These are phyloP conservation scores for Botrytis paeoniae DNA, from an alignment of 2,329 filamentous ascomycete genomes.

Conservation along the genomic window DNA sequence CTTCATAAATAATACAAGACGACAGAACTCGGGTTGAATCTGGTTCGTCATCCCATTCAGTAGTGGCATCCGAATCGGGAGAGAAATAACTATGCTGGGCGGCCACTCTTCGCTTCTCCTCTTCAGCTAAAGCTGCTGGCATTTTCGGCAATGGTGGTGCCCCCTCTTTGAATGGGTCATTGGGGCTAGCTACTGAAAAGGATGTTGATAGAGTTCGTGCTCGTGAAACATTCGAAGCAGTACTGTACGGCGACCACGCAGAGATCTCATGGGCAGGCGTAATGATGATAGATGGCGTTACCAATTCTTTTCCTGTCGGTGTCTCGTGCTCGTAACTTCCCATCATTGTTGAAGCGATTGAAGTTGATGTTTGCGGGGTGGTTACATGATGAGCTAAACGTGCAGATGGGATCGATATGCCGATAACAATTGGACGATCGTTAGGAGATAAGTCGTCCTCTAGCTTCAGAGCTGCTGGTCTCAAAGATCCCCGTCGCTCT, in stretches of 20 bases:
- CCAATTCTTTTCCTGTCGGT: conserved; percentile 27
- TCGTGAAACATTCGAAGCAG: conserved; percentile 20
- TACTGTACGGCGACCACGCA: conserved; percentile 35
- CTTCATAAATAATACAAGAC: conserved; percentile 67
- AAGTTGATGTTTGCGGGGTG: conserved; percentile 47
- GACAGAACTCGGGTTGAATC: conserved; percentile 31
- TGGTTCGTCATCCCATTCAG: conserved; percentile 34
- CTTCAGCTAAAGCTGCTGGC: conserved; percentile 40
- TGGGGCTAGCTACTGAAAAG: conserved; percentile 55
- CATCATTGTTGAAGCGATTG: conserved; percentile 31
- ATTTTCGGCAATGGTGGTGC: conserved; percentile 61
- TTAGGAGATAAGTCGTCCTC: conserved; percentile 59
- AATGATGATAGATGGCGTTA: conserved; percentile 51
- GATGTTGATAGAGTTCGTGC: conserved; percentile 38
- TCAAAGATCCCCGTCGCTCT: conserved; percentile 11
- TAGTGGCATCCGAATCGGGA: conserved; percentile 35
- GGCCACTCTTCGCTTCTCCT: conserved; percentile 31
- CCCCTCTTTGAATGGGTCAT: conserved; percentile 37
- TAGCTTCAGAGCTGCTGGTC: conserved; percentile 23
- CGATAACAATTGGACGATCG: conserved; percentile 70
- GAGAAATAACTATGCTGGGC: conserved; percentile 35
- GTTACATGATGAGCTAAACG: conserved; percentile 45
- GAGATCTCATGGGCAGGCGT: conserved; percentile 47
- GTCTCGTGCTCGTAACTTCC: conserved; percentile 29
- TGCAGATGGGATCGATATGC: conserved; percentile 61